These are phyloP conservation scores for Glebionis coronaria DNA, from an alignment of 129 eudicot species.

Conservation along the genomic window DNA sequence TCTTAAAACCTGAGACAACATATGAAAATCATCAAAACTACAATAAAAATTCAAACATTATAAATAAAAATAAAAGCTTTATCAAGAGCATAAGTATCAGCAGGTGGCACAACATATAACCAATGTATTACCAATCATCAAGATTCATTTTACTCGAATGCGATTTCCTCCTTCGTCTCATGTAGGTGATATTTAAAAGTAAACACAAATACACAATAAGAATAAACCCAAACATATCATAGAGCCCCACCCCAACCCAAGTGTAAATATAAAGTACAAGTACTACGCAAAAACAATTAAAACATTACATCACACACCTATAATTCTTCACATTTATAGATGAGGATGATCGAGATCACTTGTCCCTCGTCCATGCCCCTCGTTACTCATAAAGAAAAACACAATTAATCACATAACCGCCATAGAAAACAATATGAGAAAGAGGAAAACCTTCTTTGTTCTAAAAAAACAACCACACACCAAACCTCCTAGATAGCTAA, in stretches of 20 bases:
- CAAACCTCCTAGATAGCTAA: no score
- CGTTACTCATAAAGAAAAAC: constrained; percentile 20
- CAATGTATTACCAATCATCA: no score
- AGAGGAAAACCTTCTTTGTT: no score
- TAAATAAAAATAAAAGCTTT: not conserved
- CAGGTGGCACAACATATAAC: constrained; percentile 91
- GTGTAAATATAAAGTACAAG: no score
- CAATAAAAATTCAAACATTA: not conserved
- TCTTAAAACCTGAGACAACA: constrained; percentile 61
- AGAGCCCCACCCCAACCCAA: no score
- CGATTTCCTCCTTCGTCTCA: constrained; percentile 96
- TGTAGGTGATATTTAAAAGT: constrained; percentile 39
- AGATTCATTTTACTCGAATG: constrained; percentile 73
- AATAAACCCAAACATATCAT: not conserved
- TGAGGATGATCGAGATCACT: constrained; percentile 83
- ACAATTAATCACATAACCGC: constrained; percentile 2
- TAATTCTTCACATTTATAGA: constrained; percentile 79
- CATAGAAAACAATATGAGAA: no score
- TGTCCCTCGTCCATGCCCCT: constrained; percentile 48
- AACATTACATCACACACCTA: constrained; percentile 44
- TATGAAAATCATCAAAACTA: not conserved
- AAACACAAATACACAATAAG: not conserved
- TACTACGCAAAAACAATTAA: not conserved
- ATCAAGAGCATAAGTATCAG: constrained; percentile 88
- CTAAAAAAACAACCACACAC: no score